phyloP scores from a whole-genome alignment of 164 flowering plant genomes.

The Magnolia kwangsiensis region DNA sequence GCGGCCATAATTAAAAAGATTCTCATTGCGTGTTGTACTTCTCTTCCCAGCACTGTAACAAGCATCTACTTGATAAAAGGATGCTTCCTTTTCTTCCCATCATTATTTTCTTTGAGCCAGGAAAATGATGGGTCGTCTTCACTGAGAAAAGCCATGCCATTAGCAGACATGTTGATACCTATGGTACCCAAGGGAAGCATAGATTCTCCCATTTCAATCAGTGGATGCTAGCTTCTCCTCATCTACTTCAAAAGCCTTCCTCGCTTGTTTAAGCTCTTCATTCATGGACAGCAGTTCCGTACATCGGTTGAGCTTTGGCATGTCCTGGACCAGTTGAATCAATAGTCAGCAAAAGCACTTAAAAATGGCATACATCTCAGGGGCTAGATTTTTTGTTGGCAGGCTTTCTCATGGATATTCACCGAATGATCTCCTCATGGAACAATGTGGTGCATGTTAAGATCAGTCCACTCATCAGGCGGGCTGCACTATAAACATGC shows the following conservation, averaged over 20 bases:
- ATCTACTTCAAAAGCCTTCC: conserved; percentile 84
- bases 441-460: neutral
- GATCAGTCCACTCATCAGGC: neutral
- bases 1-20: no score
- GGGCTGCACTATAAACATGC: neutral
- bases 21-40: no score
- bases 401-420: no score
- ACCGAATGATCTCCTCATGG: no score
- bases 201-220: conserved; percentile 22
- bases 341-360: neutral
- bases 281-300: conserved; percentile 81
- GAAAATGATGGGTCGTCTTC: neutral
- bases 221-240: conserved; percentile 62
- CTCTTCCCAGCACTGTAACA: neutral
- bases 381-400: no score
- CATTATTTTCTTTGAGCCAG: neutral
- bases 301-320: conserved; percentile 76
- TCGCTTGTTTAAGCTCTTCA: conserved; percentile 94
- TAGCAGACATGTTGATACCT: neutral
- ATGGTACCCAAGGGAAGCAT: neutral
- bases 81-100: neutral
- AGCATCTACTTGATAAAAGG: neutral
- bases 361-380: no score
- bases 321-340: conserved; percentile 43
- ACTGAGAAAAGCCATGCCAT: neutral